A percentile compares a stretch with the other conserved stretches of the same genome.
phyloP scores from a whole-genome alignment of 2,329 filamentous ascomycete species.

The Nectriaceae sp. region DNA sequence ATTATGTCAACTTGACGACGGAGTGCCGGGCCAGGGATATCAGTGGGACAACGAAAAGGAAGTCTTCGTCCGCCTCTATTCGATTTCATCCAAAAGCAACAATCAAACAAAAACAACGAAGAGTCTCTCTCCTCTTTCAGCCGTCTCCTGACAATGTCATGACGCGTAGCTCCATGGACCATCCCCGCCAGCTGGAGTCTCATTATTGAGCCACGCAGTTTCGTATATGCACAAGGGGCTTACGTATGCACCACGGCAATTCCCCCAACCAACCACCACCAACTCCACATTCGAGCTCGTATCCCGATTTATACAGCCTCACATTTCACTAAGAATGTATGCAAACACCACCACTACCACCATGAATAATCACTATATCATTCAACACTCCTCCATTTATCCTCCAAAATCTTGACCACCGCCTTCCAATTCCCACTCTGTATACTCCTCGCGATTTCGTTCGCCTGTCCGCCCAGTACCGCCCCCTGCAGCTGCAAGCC shows the following conservation, averaged over 20 bases:
- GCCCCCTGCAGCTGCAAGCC: too few species aligned
- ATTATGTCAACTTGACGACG: background rate
- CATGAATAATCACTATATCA: background rate
- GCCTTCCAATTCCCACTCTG: too few species aligned
- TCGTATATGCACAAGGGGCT: slow-evolving; percentile 3
- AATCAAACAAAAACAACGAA: background rate
- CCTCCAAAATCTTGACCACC: background rate
- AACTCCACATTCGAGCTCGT: slow-evolving; percentile 3
- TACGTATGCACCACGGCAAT: slow-evolving; percentile 3
- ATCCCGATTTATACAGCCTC: slow-evolving; percentile 12
- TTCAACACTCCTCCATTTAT: background rate
- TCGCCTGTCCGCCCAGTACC: too few species aligned
- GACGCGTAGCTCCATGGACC: too few species aligned
- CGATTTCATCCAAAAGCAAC: background rate
- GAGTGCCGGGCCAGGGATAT: background rate
- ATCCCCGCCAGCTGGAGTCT: too few species aligned
- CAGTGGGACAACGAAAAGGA: background rate
- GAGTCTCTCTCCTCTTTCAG: background rate
- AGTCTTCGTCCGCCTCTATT: background rate
- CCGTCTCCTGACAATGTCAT: background rate
- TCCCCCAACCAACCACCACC: background rate
- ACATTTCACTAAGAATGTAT: too few species aligned
- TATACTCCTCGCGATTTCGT: too few species aligned
- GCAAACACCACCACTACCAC: too few species aligned
- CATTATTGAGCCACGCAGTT: background rate